Conservation (phyloP, 306 rosid genomes). For the barrel medic (Medicago truncatula) region MtrunA17r5.0-ANR NC_053045.1:55559001-55559500, state of each 20-base stretch:
- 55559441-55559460: slow-evolving; percentile 2
- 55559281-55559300: slow-evolving; percentile 1
- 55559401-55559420: slow-evolving; percentile 9
- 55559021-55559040: slow-evolving; percentile 12
- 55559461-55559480: background rate
- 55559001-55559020: background rate
- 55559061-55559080: background rate
- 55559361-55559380: slow-evolving; percentile 1
- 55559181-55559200: background rate
- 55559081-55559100: background rate
- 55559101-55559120: background rate
- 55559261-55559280: background rate
- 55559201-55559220: background rate
- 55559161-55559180: background rate
- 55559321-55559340: background rate
- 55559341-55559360: background rate
- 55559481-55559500: background rate
- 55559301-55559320: background rate
- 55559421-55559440: background rate
- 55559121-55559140: background rate
- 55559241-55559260: background rate
- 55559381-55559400: slow-evolving; percentile 28
- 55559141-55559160: background rate
- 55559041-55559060: background rate
- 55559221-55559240: background rate